phyloP scores from a whole-genome alignment of 83 land plant species.

The Picea mariana region DNA sequence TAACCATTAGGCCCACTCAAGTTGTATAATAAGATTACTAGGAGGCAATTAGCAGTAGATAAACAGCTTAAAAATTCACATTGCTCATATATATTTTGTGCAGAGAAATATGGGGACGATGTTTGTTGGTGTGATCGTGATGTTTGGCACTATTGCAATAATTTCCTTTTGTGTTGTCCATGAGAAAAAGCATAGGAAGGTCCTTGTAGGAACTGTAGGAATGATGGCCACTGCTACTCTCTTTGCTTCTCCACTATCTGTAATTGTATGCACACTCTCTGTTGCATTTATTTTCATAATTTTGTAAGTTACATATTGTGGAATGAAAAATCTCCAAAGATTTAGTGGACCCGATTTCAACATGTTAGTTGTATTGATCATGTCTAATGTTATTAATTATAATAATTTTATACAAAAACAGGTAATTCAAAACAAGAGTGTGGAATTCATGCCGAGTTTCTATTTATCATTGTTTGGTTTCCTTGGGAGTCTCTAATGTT shows the following conservation, averaged over 20 bases:
- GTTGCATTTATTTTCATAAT: neutral
- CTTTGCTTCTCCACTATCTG: slow-evolving; percentile 53
- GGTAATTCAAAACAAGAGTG: neutral
- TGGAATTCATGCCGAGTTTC: neutral
- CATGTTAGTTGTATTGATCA: too few species aligned
- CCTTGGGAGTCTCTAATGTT: neutral
- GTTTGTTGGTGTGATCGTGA: neutral
- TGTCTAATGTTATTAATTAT: too few species aligned
- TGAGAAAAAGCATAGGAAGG: slow-evolving; percentile 43
- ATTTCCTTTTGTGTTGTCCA: slow-evolving; percentile 30
- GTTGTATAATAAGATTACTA: too few species aligned
- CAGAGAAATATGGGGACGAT: slow-evolving; percentile 26
- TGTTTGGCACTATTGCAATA: slow-evolving; percentile 23
- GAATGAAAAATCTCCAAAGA: too few species aligned
- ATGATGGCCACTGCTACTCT: slow-evolving; percentile 38
- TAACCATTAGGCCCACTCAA: too few species aligned
- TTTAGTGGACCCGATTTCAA: too few species aligned
- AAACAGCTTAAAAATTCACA: too few species aligned
- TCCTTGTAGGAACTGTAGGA: slow-evolving; percentile 40
- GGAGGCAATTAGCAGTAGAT: too few species aligned
- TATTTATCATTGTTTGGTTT: neutral
- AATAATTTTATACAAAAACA: neutral
- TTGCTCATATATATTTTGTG: neutral
- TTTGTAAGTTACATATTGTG: too few species aligned
- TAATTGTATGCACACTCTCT: slow-evolving; percentile 25